These are phyloP conservation scores for Mantamonas sphyraenae DNA, from an alignment of 78 protist species.

Conservation along the genomic window DNA sequence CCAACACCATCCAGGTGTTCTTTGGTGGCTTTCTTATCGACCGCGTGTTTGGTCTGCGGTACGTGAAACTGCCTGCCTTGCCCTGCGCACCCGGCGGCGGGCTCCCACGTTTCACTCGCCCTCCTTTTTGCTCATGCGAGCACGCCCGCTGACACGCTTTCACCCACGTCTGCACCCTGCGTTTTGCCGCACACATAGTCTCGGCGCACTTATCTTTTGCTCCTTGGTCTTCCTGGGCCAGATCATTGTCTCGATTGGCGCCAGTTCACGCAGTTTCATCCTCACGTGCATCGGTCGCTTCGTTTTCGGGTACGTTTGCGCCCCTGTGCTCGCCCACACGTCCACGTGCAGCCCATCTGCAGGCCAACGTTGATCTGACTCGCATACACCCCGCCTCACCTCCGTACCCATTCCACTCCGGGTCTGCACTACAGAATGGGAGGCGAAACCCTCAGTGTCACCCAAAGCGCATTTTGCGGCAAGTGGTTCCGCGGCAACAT, in stretches of 20 bases:
- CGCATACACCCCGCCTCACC: no score
- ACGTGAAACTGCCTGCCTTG: no score
- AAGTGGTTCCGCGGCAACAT: conserved; percentile 51
- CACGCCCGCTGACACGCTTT: no score
- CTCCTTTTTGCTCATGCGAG: no score
- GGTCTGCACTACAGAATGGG: conserved; percentile 11
- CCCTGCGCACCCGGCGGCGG: no score
- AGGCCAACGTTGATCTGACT: no score
- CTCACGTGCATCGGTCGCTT: conserved; percentile 42
- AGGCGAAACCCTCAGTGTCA: conserved; percentile 52
- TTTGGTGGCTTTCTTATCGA: conserved; percentile 55
- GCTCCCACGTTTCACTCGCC: no score
- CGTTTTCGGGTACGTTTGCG: conserved; percentile 24
- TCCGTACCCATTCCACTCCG: no score
- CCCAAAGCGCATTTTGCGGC: conserved; percentile 49
- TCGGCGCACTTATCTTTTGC: conserved; percentile 38
- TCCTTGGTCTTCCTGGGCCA: conserved; percentile 38
- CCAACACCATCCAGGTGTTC: conserved; percentile 46
- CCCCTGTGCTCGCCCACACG: no score
- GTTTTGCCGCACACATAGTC: no score
- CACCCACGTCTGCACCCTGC: no score
- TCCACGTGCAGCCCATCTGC: no score
- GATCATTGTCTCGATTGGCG: conserved; percentile 29
- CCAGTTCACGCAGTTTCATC: conserved; percentile 18
- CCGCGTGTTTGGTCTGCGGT: conserved; percentile 44